phyloP scores from a whole-genome alignment of 140 eudicot genomes.

The Oenanthe javanica region DNA sequence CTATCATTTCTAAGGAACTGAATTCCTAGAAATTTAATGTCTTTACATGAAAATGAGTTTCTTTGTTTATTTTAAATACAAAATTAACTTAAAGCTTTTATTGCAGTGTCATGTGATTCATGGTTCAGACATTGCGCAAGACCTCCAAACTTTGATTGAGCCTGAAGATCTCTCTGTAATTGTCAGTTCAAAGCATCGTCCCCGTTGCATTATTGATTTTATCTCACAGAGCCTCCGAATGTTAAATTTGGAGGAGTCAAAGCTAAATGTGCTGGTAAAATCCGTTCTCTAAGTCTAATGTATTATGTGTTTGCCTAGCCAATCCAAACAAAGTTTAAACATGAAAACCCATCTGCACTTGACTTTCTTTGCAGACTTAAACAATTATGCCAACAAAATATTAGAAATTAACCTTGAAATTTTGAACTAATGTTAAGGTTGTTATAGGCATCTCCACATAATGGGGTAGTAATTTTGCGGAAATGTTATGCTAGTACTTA shows the following conservation, averaged over 20 bases:
- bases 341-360: not conserved
- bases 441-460: too few relatives aligned
- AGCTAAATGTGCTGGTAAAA: conserved; percentile 48
- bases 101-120: conserved; percentile 87
- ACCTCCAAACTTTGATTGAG: conserved; percentile 63
- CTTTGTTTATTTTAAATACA: not conserved
- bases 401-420: too few relatives aligned
- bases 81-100: not conserved
- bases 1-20: not conserved
- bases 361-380: not conserved
- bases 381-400: too few relatives aligned
- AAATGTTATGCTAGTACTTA: too few relatives aligned
- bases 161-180: conserved; percentile 65
- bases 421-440: too few relatives aligned
- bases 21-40: not conserved
- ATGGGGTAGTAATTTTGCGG: too few relatives aligned
- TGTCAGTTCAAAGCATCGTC: conserved; percentile 80
- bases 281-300: conserved; percentile 9
- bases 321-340: not conserved
- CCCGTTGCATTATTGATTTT: conserved; percentile 83
- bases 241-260: conserved; percentile 65
- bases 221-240: conserved; percentile 77
- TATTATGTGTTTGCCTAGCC: not conserved
- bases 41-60: not conserved
- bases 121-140: conserved; percentile 66